Evolutionary conservation across 768 basidiomycete genomes (phyloP), one percentile per base, ranked within the genome.

Genomic region (Podaxis sp.): DNA sequence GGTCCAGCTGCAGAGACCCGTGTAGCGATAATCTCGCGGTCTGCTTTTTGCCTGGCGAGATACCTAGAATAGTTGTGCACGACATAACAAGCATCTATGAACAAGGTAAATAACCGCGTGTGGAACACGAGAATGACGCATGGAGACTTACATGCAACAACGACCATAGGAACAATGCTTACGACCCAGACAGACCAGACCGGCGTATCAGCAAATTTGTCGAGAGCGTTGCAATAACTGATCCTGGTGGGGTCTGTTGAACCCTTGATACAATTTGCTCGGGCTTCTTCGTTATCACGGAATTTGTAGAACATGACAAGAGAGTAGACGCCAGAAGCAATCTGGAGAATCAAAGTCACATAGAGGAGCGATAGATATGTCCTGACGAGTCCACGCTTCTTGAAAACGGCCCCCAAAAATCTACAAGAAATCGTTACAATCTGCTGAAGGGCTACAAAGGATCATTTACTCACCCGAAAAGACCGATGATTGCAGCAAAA

Each of bases 321-420:
- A 60, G 69, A 69, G 66, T 68, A 74, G 61, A 77, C 64, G 54
- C 71, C 71, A 66, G 68, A 66, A 4, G 69, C 70, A 12, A 76
- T 61, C 59, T 78, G 70, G 66, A 76, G 63, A 27, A 62, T 59
- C 19, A 79, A 71, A 3, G 68, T 68, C 25, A 65, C 36, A 64
- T 63, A 72, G 9, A 79, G 68, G n/a, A 77, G 62, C 52, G 75
- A 51, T 27, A 72, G 69, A 59, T 75, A 79, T 22, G 68, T 68
- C 40, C 68, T 70, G 59, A 80, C 74, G 24, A 76, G 73, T 12
- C 71, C 74, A 50, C 71, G 69, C 64, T 76, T 79, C 54, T 72
- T 77, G 62, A 74, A 67, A 19, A 79, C 65, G 36, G 77, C 76
- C 46, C 79, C 78, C 22, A 79, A 63, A 68, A 79, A 79, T 17